Evolutionary conservation across 495 filamentous ascomycete genomes (phyloP), one percentile per base, ranked within the genome.

Genomic region (Podospora comata): DNA sequence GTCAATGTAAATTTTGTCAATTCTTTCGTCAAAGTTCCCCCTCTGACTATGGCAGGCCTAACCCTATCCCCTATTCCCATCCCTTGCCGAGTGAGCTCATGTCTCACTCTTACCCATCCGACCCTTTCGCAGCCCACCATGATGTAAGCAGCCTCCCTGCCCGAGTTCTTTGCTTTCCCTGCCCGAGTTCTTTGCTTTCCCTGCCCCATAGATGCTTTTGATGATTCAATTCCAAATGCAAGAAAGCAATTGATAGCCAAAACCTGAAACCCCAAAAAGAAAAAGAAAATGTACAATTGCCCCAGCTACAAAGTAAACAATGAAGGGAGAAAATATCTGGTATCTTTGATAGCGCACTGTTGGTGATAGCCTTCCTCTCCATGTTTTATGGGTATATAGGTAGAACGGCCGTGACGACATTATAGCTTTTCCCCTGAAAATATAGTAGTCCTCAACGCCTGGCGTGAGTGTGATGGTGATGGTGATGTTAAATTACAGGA

Each of bases 401-500:
- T 11, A 48, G 7, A 48, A 11, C 39, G 39, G 39, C 39, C 39
- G 13, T 48, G 39, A 48, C 39, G 39, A 48, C 39, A 48, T 48
- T 48, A 48, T 9, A 48, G 15, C 13, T 13, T 13, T 48, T 3
- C 39, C 9, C 39, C 39, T 11, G 39, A 48, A 16, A 48, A 48
- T 48, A 48, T 2, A 48, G 34, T 6, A 6, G 11, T 39, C 34
- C 34, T 39, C 34, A 39, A 4, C 34, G 34, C 34, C 34, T 39
- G 3, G 34, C 6, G 5, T 39, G 34, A 13, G 3, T 48, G 34
- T 48, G 39, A 48, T 13, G 2, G 0, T 48, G 39, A 6, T 13
- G 39, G 39, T 30, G 55, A 58, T 58, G 55, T 5, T 58, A 58
- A 58, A 58, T 58, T 58, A 58, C 55, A 64, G 48, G 68, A 44